Percentiles rank a stretch among this genome's conserved stretches.
Conservation (phyloP, 1,284 basidiomycete species). For the Earliella scabrosa region DNA sequence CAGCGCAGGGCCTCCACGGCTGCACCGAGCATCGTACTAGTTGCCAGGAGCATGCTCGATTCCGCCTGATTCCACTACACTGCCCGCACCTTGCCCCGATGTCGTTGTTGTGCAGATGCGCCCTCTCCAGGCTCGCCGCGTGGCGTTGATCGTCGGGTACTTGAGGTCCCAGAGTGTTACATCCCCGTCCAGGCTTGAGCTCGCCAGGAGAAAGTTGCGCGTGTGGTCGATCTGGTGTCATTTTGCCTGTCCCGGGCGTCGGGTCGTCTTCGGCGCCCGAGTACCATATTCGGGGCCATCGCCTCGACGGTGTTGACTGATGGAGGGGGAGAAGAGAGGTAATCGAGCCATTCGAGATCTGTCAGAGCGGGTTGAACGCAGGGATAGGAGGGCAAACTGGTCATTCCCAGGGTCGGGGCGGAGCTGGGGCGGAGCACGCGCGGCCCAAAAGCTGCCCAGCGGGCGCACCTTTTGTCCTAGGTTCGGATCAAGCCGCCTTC, state of each 20-base stretch:
- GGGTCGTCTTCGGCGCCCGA: constrained; percentile 86
- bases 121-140: constrained; percentile 54
- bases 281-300: constrained; percentile 91
- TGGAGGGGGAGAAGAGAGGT: constrained; percentile 65
- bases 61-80: constrained; percentile 94
- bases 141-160: constrained; percentile 53
- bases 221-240: constrained; percentile 93
- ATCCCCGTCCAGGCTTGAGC: constrained; percentile 92
- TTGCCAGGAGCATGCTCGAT: constrained; percentile 91
- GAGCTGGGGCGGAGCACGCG: too few species aligned
- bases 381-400: too few species aligned
- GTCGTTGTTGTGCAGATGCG: constrained; percentile 87
- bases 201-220: constrained; percentile 90
- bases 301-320: constrained; percentile 93
- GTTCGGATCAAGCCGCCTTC: too few species aligned
- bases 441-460: too few species aligned
- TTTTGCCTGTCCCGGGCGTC: constrained; percentile 86
- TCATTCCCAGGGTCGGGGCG: too few species aligned
- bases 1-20: constrained; percentile 95
- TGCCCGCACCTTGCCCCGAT: constrained; percentile 97
- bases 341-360: constrained; percentile 99
- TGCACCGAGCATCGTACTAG: constrained; percentile 81
- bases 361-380: too few species aligned
- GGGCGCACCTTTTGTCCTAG: too few species aligned
- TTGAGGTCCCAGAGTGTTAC: constrained; percentile 98